A percentile compares a stretch with the other conserved stretches of the same genome.
These are phyloP conservation scores for Irpex sp. DNA, from an alignment of 1,284 basidiomycete genomes.

Conservation along the genomic window DNA sequence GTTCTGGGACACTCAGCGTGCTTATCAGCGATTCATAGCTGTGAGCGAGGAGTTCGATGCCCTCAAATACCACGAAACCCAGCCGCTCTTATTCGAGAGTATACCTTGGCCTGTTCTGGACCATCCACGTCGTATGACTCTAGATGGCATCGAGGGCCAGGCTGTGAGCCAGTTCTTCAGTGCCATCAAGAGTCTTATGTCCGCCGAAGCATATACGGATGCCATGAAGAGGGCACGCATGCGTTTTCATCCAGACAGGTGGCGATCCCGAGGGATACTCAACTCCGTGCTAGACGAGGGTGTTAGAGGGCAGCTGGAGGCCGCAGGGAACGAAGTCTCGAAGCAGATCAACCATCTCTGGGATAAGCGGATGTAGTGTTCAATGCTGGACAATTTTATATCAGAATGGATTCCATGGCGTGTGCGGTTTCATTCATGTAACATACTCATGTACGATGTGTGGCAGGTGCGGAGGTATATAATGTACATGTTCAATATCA, in stretches of 20 bases:
- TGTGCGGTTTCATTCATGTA: background rate
- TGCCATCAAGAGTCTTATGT: conserved; percentile 42
- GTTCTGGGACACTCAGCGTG: background rate
- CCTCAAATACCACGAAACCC: conserved; percentile 43
- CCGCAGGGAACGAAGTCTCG: conserved; percentile 50
- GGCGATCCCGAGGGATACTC: conserved; percentile 47
- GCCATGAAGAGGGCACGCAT: conserved; percentile 60
- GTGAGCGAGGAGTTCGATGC: conserved; percentile 56
- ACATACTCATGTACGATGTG: background rate
- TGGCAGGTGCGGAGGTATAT: background rate
- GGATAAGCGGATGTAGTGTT: conserved; percentile 13
- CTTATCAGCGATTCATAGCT: conserved; percentile 43
- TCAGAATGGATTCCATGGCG: background rate
- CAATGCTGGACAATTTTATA: background rate
- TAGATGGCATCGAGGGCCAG: conserved; percentile 61
- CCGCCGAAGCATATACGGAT: conserved; percentile 45
- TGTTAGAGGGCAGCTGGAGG: conserved; percentile 46
- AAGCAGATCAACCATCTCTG: conserved; percentile 54
- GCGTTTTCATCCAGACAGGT: conserved; percentile 55
- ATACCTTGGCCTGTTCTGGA: conserved; percentile 66
- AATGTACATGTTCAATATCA: background rate
- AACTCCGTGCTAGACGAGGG: conserved; percentile 43
- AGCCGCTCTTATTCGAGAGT: conserved; percentile 48
- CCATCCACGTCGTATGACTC: conserved; percentile 31
- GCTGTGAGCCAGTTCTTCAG: conserved; percentile 62